phyloP scores from a whole-genome alignment of 1,284 basidiomycete species.

The Trametes hirsuta region DNA sequence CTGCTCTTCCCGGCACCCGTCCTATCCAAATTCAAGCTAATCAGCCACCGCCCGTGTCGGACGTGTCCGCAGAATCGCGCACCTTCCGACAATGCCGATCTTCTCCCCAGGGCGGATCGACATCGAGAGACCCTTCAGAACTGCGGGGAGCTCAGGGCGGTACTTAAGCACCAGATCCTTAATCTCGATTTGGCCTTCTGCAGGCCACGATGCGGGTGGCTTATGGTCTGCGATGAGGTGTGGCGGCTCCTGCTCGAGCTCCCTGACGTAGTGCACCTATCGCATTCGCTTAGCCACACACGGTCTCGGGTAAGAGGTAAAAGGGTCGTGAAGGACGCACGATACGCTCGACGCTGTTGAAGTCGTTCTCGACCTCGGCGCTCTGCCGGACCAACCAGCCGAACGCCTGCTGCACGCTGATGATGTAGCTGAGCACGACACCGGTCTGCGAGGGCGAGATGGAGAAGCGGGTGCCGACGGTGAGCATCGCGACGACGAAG shows the following conservation, averaged over 20 bases:
- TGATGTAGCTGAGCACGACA: constrained; percentile 76
- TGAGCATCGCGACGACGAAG: constrained; percentile 79
- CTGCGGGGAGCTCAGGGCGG: constrained; percentile 69
- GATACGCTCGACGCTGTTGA: constrained; percentile 89
- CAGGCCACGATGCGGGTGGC: constrained; percentile 71
- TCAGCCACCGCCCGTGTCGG: not conserved
- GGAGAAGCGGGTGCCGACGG: constrained; percentile 72
- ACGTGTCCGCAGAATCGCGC: not conserved
- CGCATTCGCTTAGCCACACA: not conserved
- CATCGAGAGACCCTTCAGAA: constrained; percentile 72
- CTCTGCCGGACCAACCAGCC: constrained; percentile 85
- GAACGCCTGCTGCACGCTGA: constrained; percentile 76
- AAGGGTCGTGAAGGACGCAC: constrained; percentile 18
- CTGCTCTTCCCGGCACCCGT: constrained; percentile 80
- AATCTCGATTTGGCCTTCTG: constrained; percentile 61
- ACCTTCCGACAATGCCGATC: constrained; percentile 83
- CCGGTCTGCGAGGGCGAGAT: constrained; percentile 83
- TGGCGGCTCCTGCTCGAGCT: constrained; percentile 80
- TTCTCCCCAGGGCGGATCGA: constrained; percentile 78
- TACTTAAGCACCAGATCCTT: constrained; percentile 70
- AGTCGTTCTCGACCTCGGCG: constrained; percentile 89
- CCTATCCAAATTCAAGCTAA: constrained; percentile 34
- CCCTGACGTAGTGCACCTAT: constrained; percentile 70
- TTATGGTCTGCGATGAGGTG: constrained; percentile 63
- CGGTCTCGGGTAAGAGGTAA: not conserved